Evolutionary conservation across 139 green algal species (phyloP).

Genomic region (Chlorella ohadii): DNA sequence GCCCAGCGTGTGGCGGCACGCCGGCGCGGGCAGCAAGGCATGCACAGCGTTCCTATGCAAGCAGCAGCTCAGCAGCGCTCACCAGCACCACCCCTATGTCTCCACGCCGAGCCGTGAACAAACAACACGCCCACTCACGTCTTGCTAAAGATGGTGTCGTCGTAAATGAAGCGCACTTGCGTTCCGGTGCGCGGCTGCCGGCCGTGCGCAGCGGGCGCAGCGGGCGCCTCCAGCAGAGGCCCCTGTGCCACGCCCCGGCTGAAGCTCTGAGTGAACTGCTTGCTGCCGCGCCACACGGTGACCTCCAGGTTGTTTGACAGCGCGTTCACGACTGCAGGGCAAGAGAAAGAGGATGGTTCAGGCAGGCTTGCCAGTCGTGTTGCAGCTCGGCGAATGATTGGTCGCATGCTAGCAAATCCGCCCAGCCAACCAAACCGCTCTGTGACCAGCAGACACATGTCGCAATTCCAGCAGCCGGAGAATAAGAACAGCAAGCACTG

Average conservation of each 20-base stretch:
- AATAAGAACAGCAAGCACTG: no score
- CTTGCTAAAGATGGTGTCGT: constrained; percentile 80
- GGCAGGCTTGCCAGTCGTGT: no score
- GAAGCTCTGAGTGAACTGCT: constrained; percentile 78
- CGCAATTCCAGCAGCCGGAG: no score
- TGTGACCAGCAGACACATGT: no score
- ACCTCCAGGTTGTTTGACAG: constrained; percentile 86
- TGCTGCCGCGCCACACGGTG: constrained; percentile 73
- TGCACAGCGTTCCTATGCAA: no score
- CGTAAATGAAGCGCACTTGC: constrained; percentile 87
- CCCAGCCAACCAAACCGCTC: no score
- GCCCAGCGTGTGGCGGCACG: no score
- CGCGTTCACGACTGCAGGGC: constrained; percentile 74
- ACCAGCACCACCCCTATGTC: no score
- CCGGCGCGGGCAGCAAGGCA: no score
- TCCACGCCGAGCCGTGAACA: no score
- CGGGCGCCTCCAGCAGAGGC: constrained; percentile 1
- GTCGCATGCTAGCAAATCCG: no score
- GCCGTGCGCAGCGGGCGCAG: not conserved
- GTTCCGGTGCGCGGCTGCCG: constrained; percentile 58
- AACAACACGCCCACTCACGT: constrained; percentile 26
- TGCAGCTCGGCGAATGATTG: no score
- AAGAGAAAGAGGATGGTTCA: not conserved
- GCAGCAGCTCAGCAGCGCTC: not conserved
- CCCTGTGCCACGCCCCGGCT: constrained; percentile 60